phyloP scores from a whole-genome alignment of 345 rosid species.

The Eucalyptus urophylla region DNA sequence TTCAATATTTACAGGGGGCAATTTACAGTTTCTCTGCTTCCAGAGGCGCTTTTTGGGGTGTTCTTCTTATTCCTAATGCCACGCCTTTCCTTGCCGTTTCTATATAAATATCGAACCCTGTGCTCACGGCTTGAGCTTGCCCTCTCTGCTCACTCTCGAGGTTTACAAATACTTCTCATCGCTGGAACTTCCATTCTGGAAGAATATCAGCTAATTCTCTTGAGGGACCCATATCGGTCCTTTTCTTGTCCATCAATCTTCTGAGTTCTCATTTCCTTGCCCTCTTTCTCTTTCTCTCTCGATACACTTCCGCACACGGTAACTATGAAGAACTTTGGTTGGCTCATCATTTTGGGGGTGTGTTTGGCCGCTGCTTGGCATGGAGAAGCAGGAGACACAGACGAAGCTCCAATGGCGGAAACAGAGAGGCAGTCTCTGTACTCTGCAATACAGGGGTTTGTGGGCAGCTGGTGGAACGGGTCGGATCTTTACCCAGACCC shows the following conservation, averaged over 20 bases:
- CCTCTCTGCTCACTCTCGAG: not conserved
- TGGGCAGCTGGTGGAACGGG: slow-evolving; percentile 86
- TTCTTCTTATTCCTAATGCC: not conserved
- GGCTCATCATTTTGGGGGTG: not conserved
- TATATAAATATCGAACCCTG: not conserved
- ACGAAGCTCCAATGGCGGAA: slow-evolving; percentile 63
- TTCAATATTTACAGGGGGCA: not conserved
- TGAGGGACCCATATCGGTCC: slow-evolving; percentile 5
- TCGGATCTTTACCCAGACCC: slow-evolving; percentile 92
- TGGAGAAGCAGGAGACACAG: slow-evolving; percentile 24
- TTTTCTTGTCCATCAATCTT: not conserved
- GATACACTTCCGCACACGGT: not conserved
- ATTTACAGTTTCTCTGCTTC: not conserved
- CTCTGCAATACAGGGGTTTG: slow-evolving; percentile 73
- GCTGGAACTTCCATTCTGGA: not conserved
- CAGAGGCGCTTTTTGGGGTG: not conserved
- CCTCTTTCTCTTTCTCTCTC: not conserved
- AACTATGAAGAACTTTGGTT: not conserved
- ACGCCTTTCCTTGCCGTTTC: not conserved
- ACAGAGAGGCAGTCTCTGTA: slow-evolving; percentile 60
- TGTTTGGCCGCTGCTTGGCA: not conserved
- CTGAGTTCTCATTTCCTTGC: not conserved
- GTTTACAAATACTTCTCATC: not conserved
- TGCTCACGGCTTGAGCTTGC: not conserved
- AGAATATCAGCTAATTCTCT: not conserved